Base-by-base conservation (phyloP, 2,329 filamentous ascomycete genomes). In the Triangularia setosa region DNA sequence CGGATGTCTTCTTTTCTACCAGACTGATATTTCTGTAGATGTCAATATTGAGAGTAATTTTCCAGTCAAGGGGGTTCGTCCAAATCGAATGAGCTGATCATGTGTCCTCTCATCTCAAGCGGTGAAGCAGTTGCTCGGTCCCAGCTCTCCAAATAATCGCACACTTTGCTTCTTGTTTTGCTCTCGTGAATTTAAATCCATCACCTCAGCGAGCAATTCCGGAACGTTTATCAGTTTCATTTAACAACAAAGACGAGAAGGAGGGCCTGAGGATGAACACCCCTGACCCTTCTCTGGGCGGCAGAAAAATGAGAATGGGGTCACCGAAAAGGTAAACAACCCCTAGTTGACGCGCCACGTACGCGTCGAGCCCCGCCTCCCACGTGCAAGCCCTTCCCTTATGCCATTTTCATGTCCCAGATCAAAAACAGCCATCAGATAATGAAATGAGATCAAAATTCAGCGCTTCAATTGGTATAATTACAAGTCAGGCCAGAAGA, bases 261-360 rank as follows among this genome's bases (percentile, higher is more conserved):
- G 48, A 53, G 12, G 18, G 48, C 16, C 44, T 14, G 11, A 16
- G 3, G 8, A 27, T 16, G 12, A 54, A 16, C 25, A 55, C 52
- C 52, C 52, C 52, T 55, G 24, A 55, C 6, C n/a, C 52, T 27
- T 6, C 48, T 18, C 14, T 14, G 8, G 14, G 52, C 52, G 14
- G 40, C 40, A 48, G 40, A 28, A 55, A 55, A 27, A 55, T 27
- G 52, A 58, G 52, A 55, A 59, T 59, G 57, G 35, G 35, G 57
- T 59, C 57, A 59, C 11, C 35, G 25, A 59, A 59, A 59, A 59
- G 23, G 57, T 48, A 48, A 59, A 59, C 57, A 59, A 59, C 30
- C 33, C 33, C 40, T n/a, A n/a, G 40, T 35, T 14, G 21, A 59
- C 57, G 57, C 57, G 57, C 33, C 57, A 59, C 30, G 24, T 35